These are phyloP conservation scores for Echinochloa phyllopogon DNA, from an alignment of 176 grass and related monocot species.

Conservation along the genomic window DNA sequence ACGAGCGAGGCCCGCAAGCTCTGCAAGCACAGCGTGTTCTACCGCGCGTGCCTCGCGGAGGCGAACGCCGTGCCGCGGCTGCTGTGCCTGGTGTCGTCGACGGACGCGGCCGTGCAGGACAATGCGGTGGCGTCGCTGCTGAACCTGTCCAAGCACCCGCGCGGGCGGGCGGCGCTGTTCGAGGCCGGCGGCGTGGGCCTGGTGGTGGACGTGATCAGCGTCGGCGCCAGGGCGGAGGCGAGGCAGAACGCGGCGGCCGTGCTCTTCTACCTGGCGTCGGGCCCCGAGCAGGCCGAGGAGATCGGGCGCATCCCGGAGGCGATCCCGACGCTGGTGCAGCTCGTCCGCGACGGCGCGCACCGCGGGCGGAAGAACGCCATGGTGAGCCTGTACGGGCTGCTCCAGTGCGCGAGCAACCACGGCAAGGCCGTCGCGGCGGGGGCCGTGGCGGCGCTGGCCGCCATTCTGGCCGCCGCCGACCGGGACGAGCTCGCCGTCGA, in stretches of 20 bases:
- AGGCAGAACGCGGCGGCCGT: constrained; percentile 82
- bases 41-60: constrained; percentile 63
- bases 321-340: constrained; percentile 67
- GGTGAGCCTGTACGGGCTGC: constrained; percentile 67
- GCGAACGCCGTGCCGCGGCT: constrained; percentile 79
- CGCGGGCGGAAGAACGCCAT: constrained; percentile 72
- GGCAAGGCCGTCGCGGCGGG: constrained; percentile 55
- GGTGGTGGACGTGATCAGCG: constrained; percentile 73
- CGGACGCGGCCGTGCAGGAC: constrained; percentile 70
- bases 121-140: constrained; percentile 65
- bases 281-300: constrained; percentile 55
- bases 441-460: constrained; percentile 49
- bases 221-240: constrained; percentile 53
- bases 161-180: constrained; percentile 57
- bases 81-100: constrained; percentile 65
- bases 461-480: constrained; percentile 41
- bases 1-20: constrained; percentile 80
- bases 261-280: constrained; percentile 80
- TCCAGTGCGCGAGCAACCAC: constrained; percentile 57
- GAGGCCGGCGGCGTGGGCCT: constrained; percentile 67
- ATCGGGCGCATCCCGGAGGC: constrained; percentile 75
- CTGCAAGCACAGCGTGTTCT: constrained; percentile 68
- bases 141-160: constrained; percentile 80
- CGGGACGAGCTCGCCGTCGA: constrained; percentile 54
- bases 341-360: constrained; percentile 56